phyloP scores from a whole-genome alignment of 306 rosid genomes.

The Prinsepia uniflora region DNA sequence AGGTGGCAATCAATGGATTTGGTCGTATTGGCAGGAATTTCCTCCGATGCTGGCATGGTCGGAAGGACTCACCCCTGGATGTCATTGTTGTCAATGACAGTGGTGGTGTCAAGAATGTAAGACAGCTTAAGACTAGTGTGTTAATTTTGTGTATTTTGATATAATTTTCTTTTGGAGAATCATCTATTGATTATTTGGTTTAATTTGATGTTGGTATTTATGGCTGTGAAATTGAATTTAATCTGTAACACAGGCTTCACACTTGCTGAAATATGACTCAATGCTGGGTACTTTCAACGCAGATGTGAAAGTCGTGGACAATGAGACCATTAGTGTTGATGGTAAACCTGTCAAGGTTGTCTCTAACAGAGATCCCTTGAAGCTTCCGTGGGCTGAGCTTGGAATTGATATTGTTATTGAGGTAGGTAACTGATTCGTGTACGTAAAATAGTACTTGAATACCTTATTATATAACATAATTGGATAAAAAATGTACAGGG shows the following conservation, averaged over 20 bases:
- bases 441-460: background rate
- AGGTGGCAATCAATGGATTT: constrained; percentile 97
- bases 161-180: constrained; percentile 3
- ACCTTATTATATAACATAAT: constrained; percentile 1
- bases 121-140: constrained; percentile 8
- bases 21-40: constrained; percentile 97
- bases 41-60: constrained; percentile 97
- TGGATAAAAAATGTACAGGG: constrained; percentile 49
- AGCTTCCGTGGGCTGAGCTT: constrained; percentile 97
- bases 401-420: constrained; percentile 98
- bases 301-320: constrained; percentile 63
- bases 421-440: constrained; percentile 56
- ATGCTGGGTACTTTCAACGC: constrained; percentile 95
- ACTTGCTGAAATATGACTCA: constrained; percentile 90
- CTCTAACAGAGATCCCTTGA: constrained; percentile 83
- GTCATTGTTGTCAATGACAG: constrained; percentile 95
- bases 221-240: background rate
- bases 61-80: constrained; percentile 88
- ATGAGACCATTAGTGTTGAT: constrained; percentile 75
- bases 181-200: background rate
- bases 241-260: constrained; percentile 49
- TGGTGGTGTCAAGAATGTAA: constrained; percentile 96
- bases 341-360: constrained; percentile 93
- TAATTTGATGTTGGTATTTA: constrained; percentile 2
- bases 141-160: background rate